phyloP scores from a whole-genome alignment of 164 flowering plant species.

The Magnolia officinalis region DNA sequence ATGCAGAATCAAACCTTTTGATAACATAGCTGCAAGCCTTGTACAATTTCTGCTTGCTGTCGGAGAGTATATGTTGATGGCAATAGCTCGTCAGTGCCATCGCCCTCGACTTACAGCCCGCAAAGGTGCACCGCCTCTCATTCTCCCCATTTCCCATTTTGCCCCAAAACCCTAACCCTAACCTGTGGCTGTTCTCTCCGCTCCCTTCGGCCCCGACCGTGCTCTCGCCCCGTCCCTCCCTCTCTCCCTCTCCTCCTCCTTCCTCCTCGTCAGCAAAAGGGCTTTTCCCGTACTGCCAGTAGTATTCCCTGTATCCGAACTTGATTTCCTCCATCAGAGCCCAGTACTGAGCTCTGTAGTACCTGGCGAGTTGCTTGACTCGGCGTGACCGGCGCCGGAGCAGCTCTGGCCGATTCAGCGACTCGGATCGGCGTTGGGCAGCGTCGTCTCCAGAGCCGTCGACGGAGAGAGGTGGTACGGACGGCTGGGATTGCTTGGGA shows the following conservation, averaged over 20 bases:
- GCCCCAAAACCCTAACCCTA: neutral
- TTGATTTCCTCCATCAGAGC: conserved; percentile 65
- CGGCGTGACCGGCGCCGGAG: conserved; percentile 47
- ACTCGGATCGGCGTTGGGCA: conserved; percentile 30
- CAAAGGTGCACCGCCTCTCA: conserved; percentile 33
- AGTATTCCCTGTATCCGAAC: conserved; percentile 51
- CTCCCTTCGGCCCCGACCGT: conserved; percentile 18
- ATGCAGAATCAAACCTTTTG: conserved; percentile 45
- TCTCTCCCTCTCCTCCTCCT: conserved; percentile 8
- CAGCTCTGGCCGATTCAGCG: conserved; percentile 49
- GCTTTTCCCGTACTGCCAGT: conserved; percentile 64
- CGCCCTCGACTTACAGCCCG: conserved; percentile 69
- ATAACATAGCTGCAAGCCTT: conserved; percentile 55
- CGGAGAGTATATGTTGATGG: conserved; percentile 65
- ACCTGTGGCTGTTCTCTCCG: neutral
- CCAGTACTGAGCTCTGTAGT: conserved; percentile 61
- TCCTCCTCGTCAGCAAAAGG: conserved; percentile 48
- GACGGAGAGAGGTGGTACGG: conserved; percentile 4
- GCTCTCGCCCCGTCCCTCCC: conserved; percentile 13
- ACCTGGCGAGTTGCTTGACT: conserved; percentile 31
- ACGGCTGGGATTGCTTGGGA: conserved; percentile 1
- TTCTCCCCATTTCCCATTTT: neutral
- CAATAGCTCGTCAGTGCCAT: conserved; percentile 80
- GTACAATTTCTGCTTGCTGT: conserved; percentile 72
- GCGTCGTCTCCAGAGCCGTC: conserved; percentile 33